Evolutionary conservation across 164 flowering plant genomes (phyloP), one percentile per base, ranked within the genome.

Genomic region (Platanus orientalis): DNA sequence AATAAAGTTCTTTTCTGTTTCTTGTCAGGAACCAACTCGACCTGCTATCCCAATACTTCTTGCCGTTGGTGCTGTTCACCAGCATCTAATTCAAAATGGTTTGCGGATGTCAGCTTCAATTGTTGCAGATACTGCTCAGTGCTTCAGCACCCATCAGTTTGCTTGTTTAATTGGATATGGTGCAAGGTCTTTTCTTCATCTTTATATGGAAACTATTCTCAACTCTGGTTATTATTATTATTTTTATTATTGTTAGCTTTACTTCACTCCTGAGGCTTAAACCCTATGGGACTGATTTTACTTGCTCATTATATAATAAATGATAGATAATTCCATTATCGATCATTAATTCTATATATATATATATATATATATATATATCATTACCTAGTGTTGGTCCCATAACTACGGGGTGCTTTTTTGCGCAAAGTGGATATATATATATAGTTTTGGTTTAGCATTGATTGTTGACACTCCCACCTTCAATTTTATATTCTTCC

Each of bases 101-200:
- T 70, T 95, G 78, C 80, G 99, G 39, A 87, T 82, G 86, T 88
- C 90, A 66, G 92, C 97, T 70, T 89, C 99, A 21, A 89, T 95
- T 57, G 79, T 95, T 62, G 97, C 92, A 23, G 99, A 95, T 57
- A 92, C 99, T 70, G 99, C 99, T 71, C 97, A 95, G 76, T 95
- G 99, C 81, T 95, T 95, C 78, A 95, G 99, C 68, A 95, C 99
- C 50, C 99, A 95, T 76, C 99, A 95, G 54, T 95, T 92, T 78
- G 99, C 99, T 72, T 95, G 99, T 78, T 76, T 95, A 69, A 87
- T 95, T 66, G 99, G 99, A 85, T 95, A 92, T 81, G 99, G 99
- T 69, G 99, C 99, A 79, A 94, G 99, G 99, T 93, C 17, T 20
- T 25, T 71, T 68, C 55, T 9, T 61, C 51, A 20, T 23, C 54